Conservation (phyloP, 345 rosid species). For the Alliaria petiolata region DNA sequence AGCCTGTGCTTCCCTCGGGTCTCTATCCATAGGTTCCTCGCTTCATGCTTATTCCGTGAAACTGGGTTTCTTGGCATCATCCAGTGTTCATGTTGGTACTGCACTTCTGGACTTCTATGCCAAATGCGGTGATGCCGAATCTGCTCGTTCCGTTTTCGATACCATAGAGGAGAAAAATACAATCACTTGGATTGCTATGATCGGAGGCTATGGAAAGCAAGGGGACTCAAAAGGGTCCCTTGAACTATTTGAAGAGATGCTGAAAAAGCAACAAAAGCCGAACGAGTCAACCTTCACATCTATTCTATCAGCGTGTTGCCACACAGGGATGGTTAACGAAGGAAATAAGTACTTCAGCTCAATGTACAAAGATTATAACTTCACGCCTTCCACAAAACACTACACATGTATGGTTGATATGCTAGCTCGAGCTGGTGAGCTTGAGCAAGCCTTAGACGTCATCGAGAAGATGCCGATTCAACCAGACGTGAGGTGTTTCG, state of each 20-base stretch:
- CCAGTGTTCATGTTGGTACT: conserved; percentile 69
- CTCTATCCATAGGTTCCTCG: conserved; percentile 54
- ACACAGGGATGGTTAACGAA: conserved; percentile 71
- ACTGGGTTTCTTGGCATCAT: conserved; percentile 46
- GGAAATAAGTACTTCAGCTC: conserved; percentile 62
- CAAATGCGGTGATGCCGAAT: conserved; percentile 67
- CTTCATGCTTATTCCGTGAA: conserved; percentile 61
- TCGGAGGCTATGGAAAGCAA: conserved; percentile 74
- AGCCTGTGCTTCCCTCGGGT: conserved; percentile 64
- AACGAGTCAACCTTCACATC: conserved; percentile 69
- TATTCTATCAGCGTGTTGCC: conserved; percentile 73
- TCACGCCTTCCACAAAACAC: conserved; percentile 69
- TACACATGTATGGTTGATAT: conserved; percentile 80
- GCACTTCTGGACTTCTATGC: conserved; percentile 78
- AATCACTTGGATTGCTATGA: conserved; percentile 85
- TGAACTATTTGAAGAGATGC: conserved; percentile 56
- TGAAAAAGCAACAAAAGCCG: conserved; percentile 49
- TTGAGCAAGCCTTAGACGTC: conserved; percentile 74
- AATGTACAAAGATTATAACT: conserved; percentile 59
- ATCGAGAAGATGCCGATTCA: conserved; percentile 64
- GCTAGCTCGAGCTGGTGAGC: conserved; percentile 81
- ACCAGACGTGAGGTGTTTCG: conserved; percentile 56
- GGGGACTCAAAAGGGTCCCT: conserved; percentile 49
- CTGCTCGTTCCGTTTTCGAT: conserved; percentile 61
- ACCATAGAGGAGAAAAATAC: conserved; percentile 52